Evolutionary conservation across 768 basidiomycete genomes (phyloP).

Genomic region (Suillus cothurnatus): DNA sequence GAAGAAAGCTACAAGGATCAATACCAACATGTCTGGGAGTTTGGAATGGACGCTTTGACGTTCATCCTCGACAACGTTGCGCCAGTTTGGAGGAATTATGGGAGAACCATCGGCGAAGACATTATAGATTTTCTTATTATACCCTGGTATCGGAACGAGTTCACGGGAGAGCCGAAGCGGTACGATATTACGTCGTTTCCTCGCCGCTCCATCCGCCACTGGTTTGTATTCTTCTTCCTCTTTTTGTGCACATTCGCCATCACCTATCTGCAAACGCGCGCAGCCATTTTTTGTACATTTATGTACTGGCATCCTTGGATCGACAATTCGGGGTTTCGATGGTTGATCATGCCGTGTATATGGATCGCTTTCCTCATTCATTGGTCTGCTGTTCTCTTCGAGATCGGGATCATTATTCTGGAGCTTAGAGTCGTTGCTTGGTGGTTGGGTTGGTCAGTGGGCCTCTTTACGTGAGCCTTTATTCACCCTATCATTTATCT

Average conservation of each 20-base stretch:
- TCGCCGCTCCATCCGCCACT: conserved; percentile 65
- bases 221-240: conserved; percentile 62
- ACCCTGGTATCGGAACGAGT: conserved; percentile 82
- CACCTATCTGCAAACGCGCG: conserved; percentile 56
- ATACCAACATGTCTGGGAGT: conserved; percentile 81
- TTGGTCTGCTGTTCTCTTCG: conserved; percentile 66
- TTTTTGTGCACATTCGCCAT: conserved; percentile 48
- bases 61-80: conserved; percentile 75
- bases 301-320: conserved; percentile 62
- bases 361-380: conserved; percentile 65
- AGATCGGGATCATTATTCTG: conserved; percentile 56
- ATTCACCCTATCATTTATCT: conserved; percentile 11
- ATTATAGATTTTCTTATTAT: conserved; percentile 81
- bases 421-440: conserved; percentile 63
- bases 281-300: conserved; percentile 55
- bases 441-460: conserved; percentile 77
- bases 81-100: conserved; percentile 81
- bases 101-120: conserved; percentile 80
- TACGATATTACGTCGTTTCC: conserved; percentile 64
- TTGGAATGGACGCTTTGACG: conserved; percentile 77
- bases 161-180: conserved; percentile 73
- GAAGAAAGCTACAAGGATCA: conserved; percentile 82
- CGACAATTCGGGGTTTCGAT: conserved; percentile 61
- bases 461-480: conserved; percentile 42
- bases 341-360: conserved; percentile 64